Evolutionary conservation across 2,329 filamentous ascomycete species (phyloP), one percentile per base, ranked within the genome.

Genomic region (Fusarium torulosum): DNA sequence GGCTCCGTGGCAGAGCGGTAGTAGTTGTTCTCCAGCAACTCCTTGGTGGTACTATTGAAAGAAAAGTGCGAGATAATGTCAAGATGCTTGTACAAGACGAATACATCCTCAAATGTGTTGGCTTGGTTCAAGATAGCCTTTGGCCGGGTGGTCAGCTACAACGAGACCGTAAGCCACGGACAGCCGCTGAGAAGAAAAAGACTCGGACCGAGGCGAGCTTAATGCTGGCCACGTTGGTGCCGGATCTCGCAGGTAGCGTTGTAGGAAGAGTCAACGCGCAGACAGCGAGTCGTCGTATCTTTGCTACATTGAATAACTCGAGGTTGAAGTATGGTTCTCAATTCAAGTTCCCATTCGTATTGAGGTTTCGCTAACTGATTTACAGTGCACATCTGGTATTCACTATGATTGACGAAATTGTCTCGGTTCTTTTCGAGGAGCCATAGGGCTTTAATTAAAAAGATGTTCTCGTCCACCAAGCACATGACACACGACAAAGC

Each of bases 11-110:
- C 1, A 90, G 96, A 21, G 96, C 96, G 0, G 96, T 98, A 2
- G 95, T 99, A 6, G 94, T 99, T 11, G 95, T 99, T 4, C 85
- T 99, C 20, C 96, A 99, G 75, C 96, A 99, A 78, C 86, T 99
- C 7, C 88, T 99, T 2, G 96, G 96, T 15, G 95, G 96, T 21
- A 98, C 96, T 0, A 96, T 99, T 66, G 96, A 99, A 80, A 90
- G 94, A 61, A 97, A 97, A 78, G 91, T 98, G 29, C 90, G 96
- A 20, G 96, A 99, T 61, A 91, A 90, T 53, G 90, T 94, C 41
- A 90, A 89, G 69, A 83, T 86, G 42, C 81, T 96, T 1, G 81
- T 93, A 1, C 88, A 92, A 59, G 94, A 97, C 68, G 91, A 96
- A 20, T 89, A 89, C 4, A 80, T 98, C 11, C 82, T 95, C 41